Base-by-base conservation (phyloP, 2,329 filamentous ascomycete species). In the Aspergillus ruber region DNA sequence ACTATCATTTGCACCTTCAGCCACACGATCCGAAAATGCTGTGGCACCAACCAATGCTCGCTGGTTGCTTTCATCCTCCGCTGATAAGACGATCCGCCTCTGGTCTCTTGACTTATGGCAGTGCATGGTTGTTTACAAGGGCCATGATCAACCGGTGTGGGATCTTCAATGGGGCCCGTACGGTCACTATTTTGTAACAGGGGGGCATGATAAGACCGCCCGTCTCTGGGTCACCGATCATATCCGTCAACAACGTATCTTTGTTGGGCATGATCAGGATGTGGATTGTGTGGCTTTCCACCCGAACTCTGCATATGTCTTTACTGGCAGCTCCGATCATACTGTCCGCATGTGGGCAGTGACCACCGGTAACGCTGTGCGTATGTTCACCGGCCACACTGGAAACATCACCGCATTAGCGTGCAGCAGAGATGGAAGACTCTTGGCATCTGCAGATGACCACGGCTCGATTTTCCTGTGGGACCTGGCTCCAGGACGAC, bases 301-400 rank as follows among this genome's bases (percentile, higher is more conserved):
- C 61, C 89, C 91, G 0, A 98, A 98, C 64, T 89, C 88, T 15
- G 82, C 86, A 5, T 98, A 97, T 59, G 75, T 96, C 40, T 96
- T 98, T 68, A 96, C 93, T 0, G 90, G 87, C 3, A 94, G 89
- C 10, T 87, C 87, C 56, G 90, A 98, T 68, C 91, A 91, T 67
- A 93, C 90, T 0, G 88, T 97, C 29, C 85, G 93, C 25, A 97
- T 98, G 91, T 98, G 93, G 93, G 85, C 90, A 8, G 81, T 96
- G n/a, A 80, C 83, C 9, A 91, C 86, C 7, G 93, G 93, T 23
- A 84, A 85, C 52, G 89, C 90, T 32, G 88, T 96, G 4, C 86
- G 93, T 21, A 82, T 97, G 60, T 95, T 97, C 64, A 90, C 88
- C 0, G 93, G 93, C 1, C 93, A 98, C 63, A 86, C 83, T 0